Conservation (phyloP, 306 rosid species). For the Glycine soja region DNA sequence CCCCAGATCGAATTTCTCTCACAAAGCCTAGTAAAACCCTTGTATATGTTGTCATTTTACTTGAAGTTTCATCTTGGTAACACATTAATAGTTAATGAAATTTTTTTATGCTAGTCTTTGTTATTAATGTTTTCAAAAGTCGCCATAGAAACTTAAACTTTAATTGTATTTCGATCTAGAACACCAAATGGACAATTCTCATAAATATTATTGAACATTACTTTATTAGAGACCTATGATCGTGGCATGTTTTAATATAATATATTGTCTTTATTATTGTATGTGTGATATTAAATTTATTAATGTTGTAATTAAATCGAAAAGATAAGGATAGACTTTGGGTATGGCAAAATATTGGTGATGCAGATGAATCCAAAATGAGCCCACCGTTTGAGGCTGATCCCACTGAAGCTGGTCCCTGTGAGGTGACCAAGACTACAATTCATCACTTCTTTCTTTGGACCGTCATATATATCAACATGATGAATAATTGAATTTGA, state of each 20-base stretch:
- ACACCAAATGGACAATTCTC: background rate
- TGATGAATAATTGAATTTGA: conserved; percentile 25
- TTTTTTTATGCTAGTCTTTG: background rate
- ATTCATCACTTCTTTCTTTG: conserved; percentile 37
- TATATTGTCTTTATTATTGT: background rate
- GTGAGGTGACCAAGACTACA: conserved; percentile 13
- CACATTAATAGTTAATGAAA: no score
- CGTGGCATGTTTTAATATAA: background rate
- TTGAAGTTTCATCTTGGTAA: no score
- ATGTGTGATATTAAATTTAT: conserved; percentile 5
- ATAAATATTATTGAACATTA: background rate
- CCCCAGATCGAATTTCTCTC: no score
- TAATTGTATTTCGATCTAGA: background rate
- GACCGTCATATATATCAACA: conserved; percentile 9
- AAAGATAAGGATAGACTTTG: conserved; percentile 36
- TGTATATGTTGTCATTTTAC: no score
- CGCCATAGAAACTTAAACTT: background rate
- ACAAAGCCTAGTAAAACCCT: no score
- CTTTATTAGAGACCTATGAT: background rate
- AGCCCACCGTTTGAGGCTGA: conserved; percentile 29
- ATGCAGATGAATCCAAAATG: conserved; percentile 41
- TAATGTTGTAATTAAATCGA: background rate
- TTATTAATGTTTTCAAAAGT: background rate
- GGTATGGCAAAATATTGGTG: background rate
- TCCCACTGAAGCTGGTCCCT: background rate